These are phyloP conservation scores for Musa schizocarpa DNA, from an alignment of 176 grass and related monocot species.

Conservation along the genomic window DNA sequence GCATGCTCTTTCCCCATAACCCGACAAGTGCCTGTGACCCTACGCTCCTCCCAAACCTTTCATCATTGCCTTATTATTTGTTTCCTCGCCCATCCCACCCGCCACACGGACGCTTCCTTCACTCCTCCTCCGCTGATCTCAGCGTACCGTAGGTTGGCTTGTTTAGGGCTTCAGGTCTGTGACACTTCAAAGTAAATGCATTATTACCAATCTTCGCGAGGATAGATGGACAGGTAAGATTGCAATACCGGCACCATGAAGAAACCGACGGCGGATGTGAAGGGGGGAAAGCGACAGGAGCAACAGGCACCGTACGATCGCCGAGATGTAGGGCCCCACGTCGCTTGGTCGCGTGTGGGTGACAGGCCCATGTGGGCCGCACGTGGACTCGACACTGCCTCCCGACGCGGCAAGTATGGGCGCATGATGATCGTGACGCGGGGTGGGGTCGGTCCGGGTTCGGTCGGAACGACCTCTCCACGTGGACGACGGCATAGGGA, in stretches of 20 bases:
- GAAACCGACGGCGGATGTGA: too few relatives aligned
- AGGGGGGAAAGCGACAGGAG: too few relatives aligned
- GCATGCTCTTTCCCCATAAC: too few relatives aligned
- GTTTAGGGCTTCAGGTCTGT: too few relatives aligned
- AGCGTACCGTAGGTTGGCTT: too few relatives aligned
- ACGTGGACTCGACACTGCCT: neutral
- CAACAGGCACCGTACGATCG: neutral
- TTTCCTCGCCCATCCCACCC: neutral
- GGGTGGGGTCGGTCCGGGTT: neutral
- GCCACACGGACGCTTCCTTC: neutral
- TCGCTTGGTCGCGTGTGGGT: neutral
- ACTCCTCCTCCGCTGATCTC: too few relatives aligned
- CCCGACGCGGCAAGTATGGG: neutral
- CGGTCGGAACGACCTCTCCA: neutral
- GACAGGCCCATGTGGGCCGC: neutral
- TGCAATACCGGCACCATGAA: too few relatives aligned
- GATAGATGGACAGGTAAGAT: too few relatives aligned
- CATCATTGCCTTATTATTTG: neutral
- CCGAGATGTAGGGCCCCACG: neutral
- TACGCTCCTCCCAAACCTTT: neutral
- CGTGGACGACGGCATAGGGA: neutral
- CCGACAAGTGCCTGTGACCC: too few relatives aligned
- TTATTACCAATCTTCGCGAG: too few relatives aligned
- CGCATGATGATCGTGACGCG: neutral
- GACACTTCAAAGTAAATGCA: too few relatives aligned